Evolutionary conservation across 495 filamentous ascomycete species (phyloP).

Genomic region (Aspergillus conjunctus): DNA sequence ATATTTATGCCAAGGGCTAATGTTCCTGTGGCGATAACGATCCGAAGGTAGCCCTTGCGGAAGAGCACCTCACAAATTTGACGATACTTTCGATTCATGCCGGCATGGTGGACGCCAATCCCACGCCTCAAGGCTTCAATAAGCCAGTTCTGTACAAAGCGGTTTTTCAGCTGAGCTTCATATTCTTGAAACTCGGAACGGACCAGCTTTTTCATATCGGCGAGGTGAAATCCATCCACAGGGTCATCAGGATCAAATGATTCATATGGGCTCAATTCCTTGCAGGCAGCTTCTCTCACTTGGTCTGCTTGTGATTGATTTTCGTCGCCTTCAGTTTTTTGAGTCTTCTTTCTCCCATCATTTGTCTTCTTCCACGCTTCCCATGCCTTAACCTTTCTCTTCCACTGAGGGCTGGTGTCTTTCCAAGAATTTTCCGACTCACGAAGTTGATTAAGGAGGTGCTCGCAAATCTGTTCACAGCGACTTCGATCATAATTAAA

Average conservation of each 20-base stretch:
- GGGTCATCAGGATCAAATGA: slow-evolving; percentile 67
- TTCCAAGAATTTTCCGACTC: slow-evolving; percentile 60
- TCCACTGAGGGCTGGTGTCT: slow-evolving; percentile 57
- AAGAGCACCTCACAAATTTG: slow-evolving; percentile 63
- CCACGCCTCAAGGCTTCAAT: slow-evolving; percentile 62
- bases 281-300: slow-evolving; percentile 52
- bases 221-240: slow-evolving; percentile 63
- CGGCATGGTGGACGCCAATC: slow-evolving; percentile 75
- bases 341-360: slow-evolving; percentile 35
- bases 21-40: slow-evolving; percentile 78
- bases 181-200: slow-evolving; percentile 55
- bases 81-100: slow-evolving; percentile 76
- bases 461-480: slow-evolving; percentile 59
- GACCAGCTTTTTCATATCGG: slow-evolving; percentile 56
- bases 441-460: slow-evolving; percentile 52
- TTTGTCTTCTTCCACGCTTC: slow-evolving; percentile 53
- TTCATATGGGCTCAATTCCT: slow-evolving; percentile 57
- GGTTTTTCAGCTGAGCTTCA: slow-evolving; percentile 44
- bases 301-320: slow-evolving; percentile 54
- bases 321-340: slow-evolving; percentile 37
- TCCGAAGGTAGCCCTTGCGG: slow-evolving; percentile 68
- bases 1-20: slow-evolving; percentile 80
- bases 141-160: slow-evolving; percentile 49
- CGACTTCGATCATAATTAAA: slow-evolving; percentile 72
- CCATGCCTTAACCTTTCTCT: slow-evolving; percentile 52